Evolutionary conservation across 768 basidiomycete species (phyloP).

Genomic region (Favolaschia claudopus): DNA sequence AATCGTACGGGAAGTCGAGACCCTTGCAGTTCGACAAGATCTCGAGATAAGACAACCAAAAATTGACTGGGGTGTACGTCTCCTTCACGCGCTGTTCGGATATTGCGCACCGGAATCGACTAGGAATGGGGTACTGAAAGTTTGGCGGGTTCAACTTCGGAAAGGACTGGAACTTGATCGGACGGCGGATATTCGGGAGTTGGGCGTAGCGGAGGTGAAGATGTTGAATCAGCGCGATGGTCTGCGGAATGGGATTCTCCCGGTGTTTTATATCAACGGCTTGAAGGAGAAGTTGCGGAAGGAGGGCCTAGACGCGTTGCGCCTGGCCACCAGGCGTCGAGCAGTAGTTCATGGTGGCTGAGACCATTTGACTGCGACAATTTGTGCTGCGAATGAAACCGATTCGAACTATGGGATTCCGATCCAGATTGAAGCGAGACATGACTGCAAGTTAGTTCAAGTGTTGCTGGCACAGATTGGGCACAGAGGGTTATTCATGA

Average conservation of each 20-base stretch:
- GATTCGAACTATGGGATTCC: too few species aligned
- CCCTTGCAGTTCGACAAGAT: not conserved
- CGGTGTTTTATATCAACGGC: conserved; percentile 7
- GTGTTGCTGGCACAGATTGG: too few species aligned
- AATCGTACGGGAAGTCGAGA: not conserved
- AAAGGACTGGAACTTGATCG: too few species aligned
- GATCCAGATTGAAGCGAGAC: too few species aligned
- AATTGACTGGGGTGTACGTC: conserved; percentile 13
- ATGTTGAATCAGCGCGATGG: conserved; percentile 9
- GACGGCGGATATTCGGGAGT: conserved; percentile 3
- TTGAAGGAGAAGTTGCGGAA: too few species aligned
- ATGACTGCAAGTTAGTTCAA: too few species aligned
- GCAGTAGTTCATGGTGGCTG: too few species aligned
- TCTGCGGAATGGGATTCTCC: conserved; percentile 18
- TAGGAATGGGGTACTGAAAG: not conserved
- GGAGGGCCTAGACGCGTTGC: too few species aligned
- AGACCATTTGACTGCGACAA: too few species aligned
- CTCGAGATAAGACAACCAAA: not conserved
- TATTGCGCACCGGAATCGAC: not conserved
- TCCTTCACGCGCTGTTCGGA: not conserved
- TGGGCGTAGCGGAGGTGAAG: not conserved
- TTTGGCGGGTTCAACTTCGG: conserved; percentile 9
- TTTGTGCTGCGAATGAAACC: too few species aligned
- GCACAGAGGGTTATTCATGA: too few species aligned
- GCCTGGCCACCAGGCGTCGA: too few species aligned